These are phyloP conservation scores for Medicago ruthenica DNA, from an alignment of 306 rosid genomes.

Conservation along the genomic window DNA sequence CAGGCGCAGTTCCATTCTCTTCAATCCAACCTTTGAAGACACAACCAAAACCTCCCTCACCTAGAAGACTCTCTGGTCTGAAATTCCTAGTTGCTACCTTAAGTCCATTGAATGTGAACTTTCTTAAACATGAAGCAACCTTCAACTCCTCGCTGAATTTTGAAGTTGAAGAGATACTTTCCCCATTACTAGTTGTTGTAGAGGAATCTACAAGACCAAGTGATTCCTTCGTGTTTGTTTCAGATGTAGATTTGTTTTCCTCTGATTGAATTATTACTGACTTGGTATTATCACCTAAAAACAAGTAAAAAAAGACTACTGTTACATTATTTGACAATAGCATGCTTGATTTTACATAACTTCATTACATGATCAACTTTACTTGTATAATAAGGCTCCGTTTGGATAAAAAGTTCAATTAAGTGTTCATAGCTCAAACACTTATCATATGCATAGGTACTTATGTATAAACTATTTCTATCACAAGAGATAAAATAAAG, in stretches of 20 bases:
- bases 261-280: conserved; percentile 43
- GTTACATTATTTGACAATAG: conserved; percentile 26
- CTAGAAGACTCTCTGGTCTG: conserved; percentile 96
- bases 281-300: conserved; percentile 36
- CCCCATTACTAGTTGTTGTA: conserved; percentile 69
- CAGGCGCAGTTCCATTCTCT: conserved; percentile 96
- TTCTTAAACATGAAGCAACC: conserved; percentile 88
- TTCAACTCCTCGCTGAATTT: conserved; percentile 88
- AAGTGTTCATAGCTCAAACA: neutral
- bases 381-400: neutral
- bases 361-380: conserved; percentile 28
- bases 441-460: neutral
- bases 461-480: too few relatives aligned
- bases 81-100: conserved; percentile 95
- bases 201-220: conserved; percentile 64
- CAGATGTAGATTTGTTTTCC: conserved; percentile 61
- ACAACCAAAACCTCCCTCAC: conserved; percentile 99
- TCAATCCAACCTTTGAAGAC: conserved; percentile 99
- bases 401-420: neutral
- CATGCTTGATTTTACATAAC: conserved; percentile 23
- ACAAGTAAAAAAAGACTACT: conserved; percentile 16
- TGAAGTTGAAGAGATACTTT: conserved; percentile 76
- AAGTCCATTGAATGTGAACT: conserved; percentile 89
- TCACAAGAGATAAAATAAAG: too few relatives aligned
- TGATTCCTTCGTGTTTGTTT: conserved; percentile 59